phyloP scores from a whole-genome alignment of 768 basidiomycete species.

The Collybiopsis confluens region DNA sequence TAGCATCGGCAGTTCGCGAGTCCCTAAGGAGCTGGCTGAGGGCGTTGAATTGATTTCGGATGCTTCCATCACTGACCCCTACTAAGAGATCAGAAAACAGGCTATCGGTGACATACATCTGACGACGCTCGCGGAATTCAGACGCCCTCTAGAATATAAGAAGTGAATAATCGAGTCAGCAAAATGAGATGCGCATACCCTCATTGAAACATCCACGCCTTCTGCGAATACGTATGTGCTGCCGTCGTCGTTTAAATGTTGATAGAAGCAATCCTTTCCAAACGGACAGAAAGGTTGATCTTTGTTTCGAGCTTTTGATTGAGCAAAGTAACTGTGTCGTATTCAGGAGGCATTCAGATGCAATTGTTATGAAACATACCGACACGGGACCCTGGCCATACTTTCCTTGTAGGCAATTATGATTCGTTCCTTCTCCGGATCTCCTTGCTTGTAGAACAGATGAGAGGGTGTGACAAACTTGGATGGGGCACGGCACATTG shows the following conservation, averaged over 20 bases:
- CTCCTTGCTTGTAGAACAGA: constrained; percentile 53
- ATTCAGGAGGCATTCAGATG: background rate
- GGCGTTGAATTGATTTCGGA: constrained; percentile 2
- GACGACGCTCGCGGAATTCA: background rate
- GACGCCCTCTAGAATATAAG: background rate
- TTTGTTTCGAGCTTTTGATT: constrained; percentile 35
- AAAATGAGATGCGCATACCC: constrained; percentile 29
- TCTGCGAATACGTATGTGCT: constrained; percentile 50
- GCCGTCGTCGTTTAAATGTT: constrained; percentile 65
- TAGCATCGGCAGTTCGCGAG: background rate
- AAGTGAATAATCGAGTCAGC: background rate
- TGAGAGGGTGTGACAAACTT: constrained; percentile 72
- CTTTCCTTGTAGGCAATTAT: constrained; percentile 65
- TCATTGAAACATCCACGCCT: constrained; percentile 53
- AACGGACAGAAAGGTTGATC: constrained; percentile 66
- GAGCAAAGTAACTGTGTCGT: constrained; percentile 53
- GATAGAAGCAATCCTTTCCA: constrained; percentile 79
- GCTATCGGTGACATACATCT: background rate
- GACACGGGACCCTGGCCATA: constrained; percentile 68
- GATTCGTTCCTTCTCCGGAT: constrained; percentile 45
- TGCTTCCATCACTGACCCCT: background rate
- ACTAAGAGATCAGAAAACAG: background rate
- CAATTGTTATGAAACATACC: constrained; percentile 31
- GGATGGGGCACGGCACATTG: constrained; percentile 67
- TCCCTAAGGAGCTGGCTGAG: background rate